These are phyloP conservation scores for Gossypium davidsonii DNA, from an alignment of 441 rosid genomes.

Conservation along the genomic window DNA sequence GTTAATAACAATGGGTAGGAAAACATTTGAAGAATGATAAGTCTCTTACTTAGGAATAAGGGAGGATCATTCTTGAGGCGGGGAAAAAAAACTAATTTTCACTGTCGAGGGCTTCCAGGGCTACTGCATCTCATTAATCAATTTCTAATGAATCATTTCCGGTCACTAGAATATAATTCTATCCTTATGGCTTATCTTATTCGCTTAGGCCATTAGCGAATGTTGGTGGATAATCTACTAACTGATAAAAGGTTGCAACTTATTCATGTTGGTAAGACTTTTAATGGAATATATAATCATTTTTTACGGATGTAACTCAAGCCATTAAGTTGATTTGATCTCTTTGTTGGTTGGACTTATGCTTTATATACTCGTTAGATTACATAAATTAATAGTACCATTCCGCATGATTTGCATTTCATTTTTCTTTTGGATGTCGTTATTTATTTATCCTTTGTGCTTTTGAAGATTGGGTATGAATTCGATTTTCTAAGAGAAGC, in stretches of 20 bases:
- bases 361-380: background rate
- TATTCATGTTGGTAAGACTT: background rate
- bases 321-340: background rate
- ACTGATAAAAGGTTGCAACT: background rate
- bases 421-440: constrained; percentile 3
- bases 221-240: background rate
- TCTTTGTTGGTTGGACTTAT: background rate
- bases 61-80: background rate
- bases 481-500: constrained; percentile 90
- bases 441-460: constrained; percentile 19
- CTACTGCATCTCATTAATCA: background rate
- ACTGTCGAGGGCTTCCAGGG: background rate
- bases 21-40: background rate
- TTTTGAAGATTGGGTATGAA: constrained; percentile 81
- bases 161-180: background rate
- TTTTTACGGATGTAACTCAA: background rate
- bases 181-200: background rate
- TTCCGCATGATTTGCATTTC: constrained; percentile 9
- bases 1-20: background rate
- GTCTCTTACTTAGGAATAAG: background rate
- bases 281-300: background rate
- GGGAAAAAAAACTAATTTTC: background rate
- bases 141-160: background rate
- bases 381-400: background rate
- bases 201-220: background rate